phyloP scores from a whole-genome alignment of 2,329 filamentous ascomycete genomes.

The Macrophomina tecta region DNA sequence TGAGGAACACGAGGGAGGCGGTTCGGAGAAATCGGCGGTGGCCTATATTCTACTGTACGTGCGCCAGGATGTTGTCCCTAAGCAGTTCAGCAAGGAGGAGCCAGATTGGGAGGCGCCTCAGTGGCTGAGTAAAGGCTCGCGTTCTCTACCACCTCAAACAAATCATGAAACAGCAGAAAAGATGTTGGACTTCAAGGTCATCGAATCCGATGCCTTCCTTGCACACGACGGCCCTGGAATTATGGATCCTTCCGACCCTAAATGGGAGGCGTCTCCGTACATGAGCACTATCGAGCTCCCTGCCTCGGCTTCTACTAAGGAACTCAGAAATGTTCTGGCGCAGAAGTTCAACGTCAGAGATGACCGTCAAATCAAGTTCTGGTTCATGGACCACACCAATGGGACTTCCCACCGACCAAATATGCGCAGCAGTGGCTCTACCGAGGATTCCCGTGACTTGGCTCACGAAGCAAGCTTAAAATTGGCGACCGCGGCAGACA shows the following conservation, averaged over 20 bases:
- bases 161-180: slow-evolving; percentile 12
- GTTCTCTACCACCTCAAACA: slow-evolving; percentile 27
- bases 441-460: slow-evolving; percentile 38
- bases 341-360: slow-evolving; percentile 39
- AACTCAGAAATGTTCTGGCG: slow-evolving; percentile 6
- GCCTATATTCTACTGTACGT: slow-evolving; percentile 64
- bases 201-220: slow-evolving; percentile 42
- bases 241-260: slow-evolving; percentile 42
- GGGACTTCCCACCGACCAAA: slow-evolving; percentile 40
- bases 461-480: slow-evolving; percentile 30
- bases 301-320: slow-evolving; percentile 16
- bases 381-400: slow-evolving; percentile 43
- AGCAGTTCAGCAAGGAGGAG: slow-evolving; percentile 49
- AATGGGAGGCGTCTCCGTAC: slow-evolving; percentile 31
- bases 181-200: slow-evolving; percentile 38
- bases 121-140: slow-evolving; percentile 39
- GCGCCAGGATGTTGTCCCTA: slow-evolving; percentile 53
- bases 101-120: slow-evolving; percentile 54
- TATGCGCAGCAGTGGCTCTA: slow-evolving; percentile 40
- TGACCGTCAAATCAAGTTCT: slow-evolving; percentile 48
- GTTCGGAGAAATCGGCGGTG: slow-evolving; percentile 43
- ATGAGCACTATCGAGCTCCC: slow-evolving; percentile 2
- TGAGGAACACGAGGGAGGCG: slow-evolving; percentile 55
- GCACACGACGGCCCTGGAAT: slow-evolving; percentile 45
- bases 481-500: slow-evolving; percentile 27